Conservation (phyloP, 148 eudicot species). For the Selenicereus undatus region DNA sequence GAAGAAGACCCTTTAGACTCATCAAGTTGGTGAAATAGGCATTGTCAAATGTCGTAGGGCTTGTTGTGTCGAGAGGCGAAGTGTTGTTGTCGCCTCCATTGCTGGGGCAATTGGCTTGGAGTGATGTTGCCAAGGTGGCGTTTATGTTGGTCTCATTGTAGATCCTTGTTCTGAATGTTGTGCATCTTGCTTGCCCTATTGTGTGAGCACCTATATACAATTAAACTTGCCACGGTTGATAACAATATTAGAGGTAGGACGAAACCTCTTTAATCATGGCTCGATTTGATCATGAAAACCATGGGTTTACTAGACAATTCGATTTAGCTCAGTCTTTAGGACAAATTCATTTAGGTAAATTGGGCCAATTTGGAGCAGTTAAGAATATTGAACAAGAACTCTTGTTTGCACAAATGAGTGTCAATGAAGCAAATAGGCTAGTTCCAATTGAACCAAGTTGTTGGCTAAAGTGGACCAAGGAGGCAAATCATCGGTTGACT, state of each 20-base stretch:
- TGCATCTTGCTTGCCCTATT: conserved; percentile 60
- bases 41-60: conserved; percentile 49
- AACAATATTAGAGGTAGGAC: not conserved
- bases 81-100: conserved; percentile 42
- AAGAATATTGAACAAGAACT: too few relatives aligned
- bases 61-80: conserved; percentile 48
- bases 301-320: too few relatives aligned
- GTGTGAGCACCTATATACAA: conserved; percentile 42
- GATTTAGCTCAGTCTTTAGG: too few relatives aligned
- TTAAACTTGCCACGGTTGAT: not conserved
- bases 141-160: conserved; percentile 62
- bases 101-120: conserved; percentile 40
- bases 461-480: too few relatives aligned
- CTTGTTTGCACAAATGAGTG: too few relatives aligned
- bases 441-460: too few relatives aligned
- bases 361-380: too few relatives aligned
- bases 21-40: conserved; percentile 42
- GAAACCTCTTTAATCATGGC: too few relatives aligned
- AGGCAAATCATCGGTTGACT: too few relatives aligned
- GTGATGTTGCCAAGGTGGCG: conserved; percentile 38
- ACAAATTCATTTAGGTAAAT: too few relatives aligned
- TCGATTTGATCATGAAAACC: too few relatives aligned
- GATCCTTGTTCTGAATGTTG: conserved; percentile 33
- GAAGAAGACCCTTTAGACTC: conserved; percentile 45
- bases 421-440: too few relatives aligned